Evolutionary conservation across 2,329 filamentous ascomycete species (phyloP).

Genomic region (Pestalotiopsis sp.): DNA sequence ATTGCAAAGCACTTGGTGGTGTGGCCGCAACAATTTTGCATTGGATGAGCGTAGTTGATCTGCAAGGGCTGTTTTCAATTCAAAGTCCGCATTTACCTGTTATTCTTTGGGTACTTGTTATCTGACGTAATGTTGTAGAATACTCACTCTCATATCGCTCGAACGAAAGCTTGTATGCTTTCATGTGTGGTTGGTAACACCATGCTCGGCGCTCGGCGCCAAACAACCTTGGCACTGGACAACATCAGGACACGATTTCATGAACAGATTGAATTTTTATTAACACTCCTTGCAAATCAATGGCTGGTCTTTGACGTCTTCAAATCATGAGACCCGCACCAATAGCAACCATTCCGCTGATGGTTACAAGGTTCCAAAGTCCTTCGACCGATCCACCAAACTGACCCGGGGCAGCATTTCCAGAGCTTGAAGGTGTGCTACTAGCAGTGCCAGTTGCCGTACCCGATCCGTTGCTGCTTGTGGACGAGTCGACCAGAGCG

Average conservation of each 20-base stretch:
- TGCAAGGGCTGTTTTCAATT: no score
- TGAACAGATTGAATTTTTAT: background rate
- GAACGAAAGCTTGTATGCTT: no score
- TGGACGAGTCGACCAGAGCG: conserved; percentile 27
- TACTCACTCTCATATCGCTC: no score
- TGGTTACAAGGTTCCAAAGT: background rate
- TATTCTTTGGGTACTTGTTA: background rate
- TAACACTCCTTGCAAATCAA: background rate
- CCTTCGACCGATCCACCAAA: conserved; percentile 4
- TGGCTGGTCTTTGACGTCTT: background rate
- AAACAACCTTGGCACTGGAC: no score
- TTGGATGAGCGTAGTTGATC: background rate
- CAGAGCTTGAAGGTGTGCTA: background rate
- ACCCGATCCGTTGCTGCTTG: background rate
- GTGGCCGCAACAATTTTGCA: no score
- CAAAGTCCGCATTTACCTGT: background rate
- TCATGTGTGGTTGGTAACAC: no score
- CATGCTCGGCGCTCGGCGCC: no score
- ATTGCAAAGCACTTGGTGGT: background rate
- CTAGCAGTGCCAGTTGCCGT: conserved; percentile 1
- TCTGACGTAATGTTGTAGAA: background rate
- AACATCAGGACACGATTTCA: no score
- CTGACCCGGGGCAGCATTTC: background rate
- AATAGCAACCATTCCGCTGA: conserved; percentile 6
- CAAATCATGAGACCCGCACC: conserved; percentile 8